A percentile compares a stretch with the other conserved stretches of the same genome.
These are phyloP conservation scores for Citropsis articulata DNA, from an alignment of 345 rosid species.

Conservation along the genomic window DNA sequence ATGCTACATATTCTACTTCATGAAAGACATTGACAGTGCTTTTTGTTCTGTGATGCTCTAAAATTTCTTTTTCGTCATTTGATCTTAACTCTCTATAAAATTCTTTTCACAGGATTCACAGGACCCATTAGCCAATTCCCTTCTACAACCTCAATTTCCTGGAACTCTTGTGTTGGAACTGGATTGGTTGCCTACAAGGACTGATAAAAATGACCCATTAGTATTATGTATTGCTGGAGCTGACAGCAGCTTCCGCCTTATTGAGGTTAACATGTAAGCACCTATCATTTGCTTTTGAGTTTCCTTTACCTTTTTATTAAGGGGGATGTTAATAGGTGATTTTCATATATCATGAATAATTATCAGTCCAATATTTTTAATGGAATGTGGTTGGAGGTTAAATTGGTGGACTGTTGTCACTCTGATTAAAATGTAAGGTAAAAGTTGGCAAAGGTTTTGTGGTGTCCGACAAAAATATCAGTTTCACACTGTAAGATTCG, in stretches of 20 bases:
- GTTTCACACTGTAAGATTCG: background rate
- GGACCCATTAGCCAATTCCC: constrained; percentile 95
- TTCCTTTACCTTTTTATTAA: background rate
- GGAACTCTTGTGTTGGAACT: constrained; percentile 97
- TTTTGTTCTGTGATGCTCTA: background rate
- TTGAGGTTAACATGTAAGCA: constrained; percentile 80
- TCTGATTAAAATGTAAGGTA: constrained; percentile 5
- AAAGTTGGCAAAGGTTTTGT: constrained; percentile 5
- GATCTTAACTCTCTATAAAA: constrained; percentile 5
- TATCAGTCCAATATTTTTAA: background rate
- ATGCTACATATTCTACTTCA: background rate
- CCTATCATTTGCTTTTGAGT: constrained; percentile 2
- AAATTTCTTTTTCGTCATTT: constrained; percentile 1
- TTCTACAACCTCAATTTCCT: constrained; percentile 91
- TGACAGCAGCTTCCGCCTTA: constrained; percentile 91
- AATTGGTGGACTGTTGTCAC: background rate
- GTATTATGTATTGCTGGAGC: constrained; percentile 95
- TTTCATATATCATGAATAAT: constrained; percentile 2
- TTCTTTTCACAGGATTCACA: constrained; percentile 71
- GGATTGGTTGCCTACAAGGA: constrained; percentile 88
- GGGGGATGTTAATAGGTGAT: background rate
- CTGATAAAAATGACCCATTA: constrained; percentile 76
- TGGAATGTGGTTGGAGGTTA: constrained; percentile 1
- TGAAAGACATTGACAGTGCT: background rate
- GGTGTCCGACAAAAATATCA: background rate